Base-by-base conservation (phyloP, 2,329 filamentous ascomycete species). In the Fusarium anguioides region DNA sequence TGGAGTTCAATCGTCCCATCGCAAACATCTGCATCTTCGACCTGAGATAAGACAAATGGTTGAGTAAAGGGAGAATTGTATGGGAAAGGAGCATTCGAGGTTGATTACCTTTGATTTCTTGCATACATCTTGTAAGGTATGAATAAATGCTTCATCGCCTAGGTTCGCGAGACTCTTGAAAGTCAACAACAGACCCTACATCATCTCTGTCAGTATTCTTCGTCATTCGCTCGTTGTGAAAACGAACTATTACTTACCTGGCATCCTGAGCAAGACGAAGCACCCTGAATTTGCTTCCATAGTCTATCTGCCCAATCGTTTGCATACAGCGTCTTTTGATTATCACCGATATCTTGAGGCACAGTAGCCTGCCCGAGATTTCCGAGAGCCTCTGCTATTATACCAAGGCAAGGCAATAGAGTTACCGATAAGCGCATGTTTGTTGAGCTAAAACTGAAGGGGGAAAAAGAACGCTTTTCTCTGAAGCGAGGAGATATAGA, bases 11-110 rank as follows among this genome's bases (percentile, higher is more conserved):
- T 79, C 10, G 83, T 76, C 7, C 86, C 86, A 4, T 80, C 76
- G 56, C 86, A 88, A 24, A 88, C 86, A 71, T 88, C 86, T 27
- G 76, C 71, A 52, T 87, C 85, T 69, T 85, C 80, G 35, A 79
- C 75, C 81, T 85, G 14, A 11, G 42, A 20, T 29, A 12, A 29
- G 27, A 29, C 14, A 29, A 12, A 9, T 42, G 24, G 23, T 18
- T 62, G 31, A 66, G 41, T 21, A 33, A 15, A 24, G 27, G 17
- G n/a, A 27, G 14, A 12, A 6, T 15, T 12, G 6, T n/a, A 8
- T 3, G 17, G 6, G 23, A 11, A 15, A 8, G 21, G 10, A 15
- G n/a, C 8, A 7, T 42, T 21, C 17, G 40, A 18, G 15, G 64
- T 26, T 61, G 15, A 65, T 27, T 61, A 78, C 78, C 52, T 74